These are phyloP conservation scores for Auxenochlorella pyrenoidosa DNA, from an alignment of 139 green algal species.

Conservation along the genomic window DNA sequence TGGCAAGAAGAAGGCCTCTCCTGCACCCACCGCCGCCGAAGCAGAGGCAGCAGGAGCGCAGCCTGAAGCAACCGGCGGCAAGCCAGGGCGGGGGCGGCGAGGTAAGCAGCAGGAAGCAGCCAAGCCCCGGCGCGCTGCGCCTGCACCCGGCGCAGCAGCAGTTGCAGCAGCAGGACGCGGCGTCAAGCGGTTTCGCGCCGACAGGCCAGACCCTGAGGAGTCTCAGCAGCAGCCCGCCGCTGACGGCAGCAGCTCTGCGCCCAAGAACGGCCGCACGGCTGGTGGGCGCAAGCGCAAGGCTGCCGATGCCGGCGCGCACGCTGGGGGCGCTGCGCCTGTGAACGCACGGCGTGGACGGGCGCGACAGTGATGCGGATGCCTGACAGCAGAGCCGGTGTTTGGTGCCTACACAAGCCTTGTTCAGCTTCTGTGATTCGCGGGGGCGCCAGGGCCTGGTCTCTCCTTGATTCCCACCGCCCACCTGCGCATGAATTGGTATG, in stretches of 20 bases:
- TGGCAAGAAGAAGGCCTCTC: not conserved
- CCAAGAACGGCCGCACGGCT: not conserved
- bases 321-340: not conserved
- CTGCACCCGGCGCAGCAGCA: not conserved
- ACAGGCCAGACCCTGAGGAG: not conserved
- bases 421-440: too few relatives aligned
- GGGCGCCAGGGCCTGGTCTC: too few relatives aligned
- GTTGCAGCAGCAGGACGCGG: not conserved
- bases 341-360: not conserved
- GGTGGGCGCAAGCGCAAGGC: constrained; percentile 20
- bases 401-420: too few relatives aligned
- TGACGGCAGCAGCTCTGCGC: not conserved
- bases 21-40: not conserved
- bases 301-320: too few relatives aligned
- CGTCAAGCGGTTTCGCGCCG: not conserved
- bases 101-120: not conserved
- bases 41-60: not conserved
- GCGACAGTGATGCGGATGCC: too few relatives aligned
- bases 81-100: too few relatives aligned
- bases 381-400: too few relatives aligned
- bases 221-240: not conserved
- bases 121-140: not conserved
- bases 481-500: too few relatives aligned
- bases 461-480: too few relatives aligned
- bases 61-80: not conserved